Evolutionary conservation across 176 grass and related monocot species (phyloP).

Genomic region (Puccinellia tenuiflora): DNA sequence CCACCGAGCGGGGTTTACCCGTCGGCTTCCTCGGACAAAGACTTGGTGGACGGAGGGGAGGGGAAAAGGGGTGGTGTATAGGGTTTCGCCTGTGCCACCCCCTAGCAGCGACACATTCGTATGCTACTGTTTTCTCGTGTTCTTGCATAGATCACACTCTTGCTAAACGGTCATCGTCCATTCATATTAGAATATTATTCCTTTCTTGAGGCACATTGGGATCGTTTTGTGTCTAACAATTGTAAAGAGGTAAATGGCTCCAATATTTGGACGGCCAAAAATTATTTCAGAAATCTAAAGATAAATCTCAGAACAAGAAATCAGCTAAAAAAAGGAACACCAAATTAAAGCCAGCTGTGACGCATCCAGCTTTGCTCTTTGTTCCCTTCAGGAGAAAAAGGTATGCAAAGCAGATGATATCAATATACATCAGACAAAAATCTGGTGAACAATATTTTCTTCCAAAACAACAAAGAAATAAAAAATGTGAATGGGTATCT

Average conservation of each 20-base stretch:
- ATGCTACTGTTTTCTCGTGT: no score
- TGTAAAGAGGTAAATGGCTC: not conserved
- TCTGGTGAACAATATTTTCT: not conserved
- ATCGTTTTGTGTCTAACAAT: not conserved
- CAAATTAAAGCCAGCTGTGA: constrained; percentile 1
- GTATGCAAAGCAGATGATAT: not conserved
- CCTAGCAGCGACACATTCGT: no score
- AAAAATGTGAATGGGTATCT: not conserved
- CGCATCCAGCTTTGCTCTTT: constrained; percentile 22
- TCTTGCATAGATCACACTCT: not conserved
- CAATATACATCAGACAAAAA: not conserved
- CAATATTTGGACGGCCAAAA: not conserved
- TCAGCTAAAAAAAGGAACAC: constrained; percentile 7
- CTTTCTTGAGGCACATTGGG: not conserved
- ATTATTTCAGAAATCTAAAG: not conserved
- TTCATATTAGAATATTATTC: not conserved
- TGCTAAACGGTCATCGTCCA: constrained; percentile 3
- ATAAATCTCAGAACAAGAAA: not conserved
- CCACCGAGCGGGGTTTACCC: no score
- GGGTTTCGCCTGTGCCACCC: no score
- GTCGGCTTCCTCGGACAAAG: no score
- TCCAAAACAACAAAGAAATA: not conserved
- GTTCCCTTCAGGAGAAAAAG: not conserved
- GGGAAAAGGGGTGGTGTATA: no score
- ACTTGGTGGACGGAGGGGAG: no score